These are phyloP conservation scores for Solanum infundibuliforme DNA, from an alignment of 257 asterid species.

Conservation along the genomic window DNA sequence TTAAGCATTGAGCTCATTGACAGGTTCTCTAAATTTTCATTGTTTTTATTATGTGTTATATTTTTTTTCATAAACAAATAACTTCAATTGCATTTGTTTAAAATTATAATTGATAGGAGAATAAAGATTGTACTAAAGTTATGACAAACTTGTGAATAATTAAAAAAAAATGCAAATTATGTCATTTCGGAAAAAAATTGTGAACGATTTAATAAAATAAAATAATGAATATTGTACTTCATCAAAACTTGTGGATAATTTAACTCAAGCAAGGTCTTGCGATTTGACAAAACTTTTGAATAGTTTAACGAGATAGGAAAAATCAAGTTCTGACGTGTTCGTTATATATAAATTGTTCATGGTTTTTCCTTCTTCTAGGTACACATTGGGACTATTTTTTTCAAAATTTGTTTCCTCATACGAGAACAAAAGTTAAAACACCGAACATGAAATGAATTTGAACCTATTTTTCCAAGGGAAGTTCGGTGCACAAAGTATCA, in stretches of 20 bases:
- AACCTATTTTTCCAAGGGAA: not conserved
- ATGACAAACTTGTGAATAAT: not conserved
- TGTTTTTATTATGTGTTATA: not conserved
- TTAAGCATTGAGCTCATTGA: constrained; percentile 57
- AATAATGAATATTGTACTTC: not conserved
- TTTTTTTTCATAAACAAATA: not conserved
- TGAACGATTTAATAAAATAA: not conserved
- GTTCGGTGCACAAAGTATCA: not conserved
- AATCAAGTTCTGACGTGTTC: not conserved
- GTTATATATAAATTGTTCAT: not conserved
- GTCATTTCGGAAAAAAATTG: not conserved
- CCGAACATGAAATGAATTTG: not conserved
- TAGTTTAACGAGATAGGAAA: not conserved
- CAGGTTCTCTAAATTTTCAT: constrained; percentile 26
- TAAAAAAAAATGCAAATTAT: not conserved
- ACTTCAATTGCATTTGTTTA: not conserved
- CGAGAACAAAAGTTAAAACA: not conserved
- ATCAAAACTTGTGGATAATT: not conserved
- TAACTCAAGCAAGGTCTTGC: not conserved
- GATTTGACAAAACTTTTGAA: not conserved
- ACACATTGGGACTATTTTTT: not conserved
- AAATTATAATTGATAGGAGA: too few relatives aligned
- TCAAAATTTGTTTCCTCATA: too few relatives aligned
- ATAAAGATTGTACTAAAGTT: not conserved
- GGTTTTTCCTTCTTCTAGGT: not conserved